A percentile compares a stretch with the other conserved stretches of the same genome.
These are phyloP conservation scores for Platanthera guangdongensis DNA, from an alignment of 106 monocot genomes.

Conservation along the genomic window DNA sequence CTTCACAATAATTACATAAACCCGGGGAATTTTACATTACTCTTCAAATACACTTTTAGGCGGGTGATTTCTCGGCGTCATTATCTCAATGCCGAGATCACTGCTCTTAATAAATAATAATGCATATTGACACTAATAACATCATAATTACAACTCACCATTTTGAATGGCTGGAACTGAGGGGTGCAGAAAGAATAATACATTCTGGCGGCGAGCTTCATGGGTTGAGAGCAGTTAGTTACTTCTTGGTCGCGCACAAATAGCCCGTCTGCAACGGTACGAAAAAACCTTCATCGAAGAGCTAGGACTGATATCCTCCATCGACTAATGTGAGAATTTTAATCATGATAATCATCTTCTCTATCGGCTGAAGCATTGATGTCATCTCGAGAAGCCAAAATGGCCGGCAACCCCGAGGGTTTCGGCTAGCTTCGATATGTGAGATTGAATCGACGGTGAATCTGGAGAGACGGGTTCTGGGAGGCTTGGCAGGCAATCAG, in stretches of 20 bases:
- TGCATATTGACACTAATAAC: background rate
- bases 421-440: constrained; percentile 45
- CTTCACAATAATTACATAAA: background rate
- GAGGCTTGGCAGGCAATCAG: constrained; percentile 52
- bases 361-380: constrained; percentile 1
- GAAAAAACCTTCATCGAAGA: background rate
- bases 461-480: constrained; percentile 58
- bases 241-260: background rate
- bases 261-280: background rate
- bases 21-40: background rate
- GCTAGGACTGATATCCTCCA: background rate
- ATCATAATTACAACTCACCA: background rate
- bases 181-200: background rate
- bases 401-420: constrained; percentile 37
- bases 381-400: constrained; percentile 32
- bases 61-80: background rate
- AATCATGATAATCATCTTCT: constrained; percentile 8
- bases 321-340: background rate
- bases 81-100: background rate
- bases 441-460: constrained; percentile 29
- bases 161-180: background rate
- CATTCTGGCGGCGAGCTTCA: background rate
- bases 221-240: background rate
- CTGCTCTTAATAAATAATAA: background rate
- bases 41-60: background rate